phyloP scores from a whole-genome alignment of 805 yeast species.

The Candida wancherniae region DNA sequence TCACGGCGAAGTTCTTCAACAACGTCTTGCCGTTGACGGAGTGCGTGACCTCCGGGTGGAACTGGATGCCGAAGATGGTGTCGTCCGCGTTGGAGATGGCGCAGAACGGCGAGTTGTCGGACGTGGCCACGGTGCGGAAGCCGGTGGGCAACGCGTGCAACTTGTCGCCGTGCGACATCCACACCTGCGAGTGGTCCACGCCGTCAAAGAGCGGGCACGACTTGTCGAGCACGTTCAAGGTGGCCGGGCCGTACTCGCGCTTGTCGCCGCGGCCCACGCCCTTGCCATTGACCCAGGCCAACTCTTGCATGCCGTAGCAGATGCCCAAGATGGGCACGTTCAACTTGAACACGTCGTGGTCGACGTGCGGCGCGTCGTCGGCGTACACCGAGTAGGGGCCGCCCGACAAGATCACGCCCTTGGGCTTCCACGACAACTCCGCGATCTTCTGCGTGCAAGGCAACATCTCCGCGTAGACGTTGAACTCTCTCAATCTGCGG shows the following conservation, averaged over 20 bases:
- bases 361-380: slow-evolving; percentile 95
- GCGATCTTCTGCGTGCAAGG: slow-evolving; percentile 98
- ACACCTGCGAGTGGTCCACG: slow-evolving; percentile 90
- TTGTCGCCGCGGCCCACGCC: slow-evolving; percentile 94
- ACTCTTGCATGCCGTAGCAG: slow-evolving; percentile 98
- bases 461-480: slow-evolving; percentile 97
- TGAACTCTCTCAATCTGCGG: slow-evolving; percentile 95
- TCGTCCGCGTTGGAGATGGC: slow-evolving; percentile 77
- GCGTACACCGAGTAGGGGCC: slow-evolving; percentile 98
- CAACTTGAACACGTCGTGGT: slow-evolving; percentile 84
- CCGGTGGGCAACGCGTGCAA: slow-evolving; percentile 85
- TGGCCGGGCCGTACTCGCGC: slow-evolving; percentile 97
- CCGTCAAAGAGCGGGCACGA: slow-evolving; percentile 73
- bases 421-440: slow-evolving; percentile 90
- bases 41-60: slow-evolving; percentile 99
- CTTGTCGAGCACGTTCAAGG: slow-evolving; percentile 67
- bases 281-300: slow-evolving; percentile 96
- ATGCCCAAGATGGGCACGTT: slow-evolving; percentile 94
- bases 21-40: slow-evolving; percentile 84
- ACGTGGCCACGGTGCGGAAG: slow-evolving; percentile 82
- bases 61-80: slow-evolving; percentile 89
- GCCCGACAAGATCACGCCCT: slow-evolving; percentile 93
- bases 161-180: slow-evolving; percentile 99
- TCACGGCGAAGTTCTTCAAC: slow-evolving; percentile 88
- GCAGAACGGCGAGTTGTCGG: slow-evolving; percentile 93